Percentiles rank a stretch among this genome's conserved stretches.
Evolutionary conservation across 2,329 filamentous ascomycete genomes (phyloP).

Genomic region (Fusarium equiseti): DNA sequence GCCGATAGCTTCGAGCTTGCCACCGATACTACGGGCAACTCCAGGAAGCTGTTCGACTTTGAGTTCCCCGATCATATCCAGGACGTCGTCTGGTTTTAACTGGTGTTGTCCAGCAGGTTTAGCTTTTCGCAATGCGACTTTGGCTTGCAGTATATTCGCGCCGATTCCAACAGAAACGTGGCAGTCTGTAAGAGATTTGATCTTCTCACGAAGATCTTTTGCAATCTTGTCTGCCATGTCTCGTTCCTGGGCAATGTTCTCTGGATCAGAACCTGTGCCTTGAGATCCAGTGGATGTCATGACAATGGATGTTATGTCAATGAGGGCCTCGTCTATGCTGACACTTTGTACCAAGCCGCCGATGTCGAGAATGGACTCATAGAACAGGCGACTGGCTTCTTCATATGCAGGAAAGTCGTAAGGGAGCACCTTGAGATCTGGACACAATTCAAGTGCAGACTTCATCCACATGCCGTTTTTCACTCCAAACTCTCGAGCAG

Average conservation of each 20-base stretch:
- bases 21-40: slow-evolving; percentile 89
- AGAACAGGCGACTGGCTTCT: slow-evolving; percentile 88
- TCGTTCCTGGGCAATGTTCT: slow-evolving; percentile 81
- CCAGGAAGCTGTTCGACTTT: slow-evolving; percentile 87
- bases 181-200: slow-evolving; percentile 83
- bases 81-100: slow-evolving; percentile 82
- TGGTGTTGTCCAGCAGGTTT: slow-evolving; percentile 96
- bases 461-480: slow-evolving; percentile 99
- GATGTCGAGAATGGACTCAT: slow-evolving; percentile 82
- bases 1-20: slow-evolving; percentile 88
- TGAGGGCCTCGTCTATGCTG: slow-evolving; percentile 92
- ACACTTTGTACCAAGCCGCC: slow-evolving; percentile 93
- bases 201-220: slow-evolving; percentile 71
- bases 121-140: slow-evolving; percentile 88
- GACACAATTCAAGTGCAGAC: slow-evolving; percentile 82
- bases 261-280: slow-evolving; percentile 73
- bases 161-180: slow-evolving; percentile 94
- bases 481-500: slow-evolving; percentile 84
- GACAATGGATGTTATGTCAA: slow-evolving; percentile 83
- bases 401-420: slow-evolving; percentile 98
- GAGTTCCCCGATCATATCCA: slow-evolving; percentile 81
- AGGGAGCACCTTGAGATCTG: slow-evolving; percentile 87
- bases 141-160: slow-evolving; percentile 89
- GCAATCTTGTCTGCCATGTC: slow-evolving; percentile 79
- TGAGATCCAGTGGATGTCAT: slow-evolving; percentile 74